Evolutionary conservation across 352 stramenopile genomes (phyloP).

Genomic region (Pythium catenulatum): DNA sequence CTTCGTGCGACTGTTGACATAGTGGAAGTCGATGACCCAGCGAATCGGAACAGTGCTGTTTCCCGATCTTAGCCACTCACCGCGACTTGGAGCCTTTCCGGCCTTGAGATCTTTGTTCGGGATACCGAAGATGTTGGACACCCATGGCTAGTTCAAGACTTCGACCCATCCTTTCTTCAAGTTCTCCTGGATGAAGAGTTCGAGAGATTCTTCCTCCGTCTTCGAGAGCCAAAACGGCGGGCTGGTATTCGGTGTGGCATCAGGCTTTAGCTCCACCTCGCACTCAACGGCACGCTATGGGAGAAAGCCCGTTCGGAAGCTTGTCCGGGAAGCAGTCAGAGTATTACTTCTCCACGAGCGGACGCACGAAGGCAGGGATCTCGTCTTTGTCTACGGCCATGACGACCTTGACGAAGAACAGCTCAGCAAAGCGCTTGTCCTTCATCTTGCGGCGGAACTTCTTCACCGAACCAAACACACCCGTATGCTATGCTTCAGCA

Average conservation of each 20-base stretch:
- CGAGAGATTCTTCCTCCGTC: slow-evolving; percentile 23
- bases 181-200: slow-evolving; percentile 26
- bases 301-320: slow-evolving; percentile 28
- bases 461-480: neutral
- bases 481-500: neutral
- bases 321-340: slow-evolving; percentile 20
- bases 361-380: neutral
- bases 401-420: no score
- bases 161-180: slow-evolving; percentile 42
- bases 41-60: slow-evolving; percentile 22
- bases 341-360: neutral
- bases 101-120: slow-evolving; percentile 56
- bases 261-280: slow-evolving; percentile 45
- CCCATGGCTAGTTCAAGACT: slow-evolving; percentile 26
- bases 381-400: no score
- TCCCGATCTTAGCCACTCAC: slow-evolving; percentile 33
- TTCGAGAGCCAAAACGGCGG: slow-evolving; percentile 40
- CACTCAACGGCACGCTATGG: slow-evolving; percentile 26
- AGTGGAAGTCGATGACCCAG: slow-evolving; percentile 39
- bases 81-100: slow-evolving; percentile 15
- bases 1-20: slow-evolving; percentile 44
- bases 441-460: neutral
- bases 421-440: neutral
- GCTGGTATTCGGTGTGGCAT: slow-evolving; percentile 14
- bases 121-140: slow-evolving; percentile 59